Evolutionary conservation across 2,329 filamentous ascomycete genomes (phyloP).

Genomic region (Macrophomina pseudophaseolina): DNA sequence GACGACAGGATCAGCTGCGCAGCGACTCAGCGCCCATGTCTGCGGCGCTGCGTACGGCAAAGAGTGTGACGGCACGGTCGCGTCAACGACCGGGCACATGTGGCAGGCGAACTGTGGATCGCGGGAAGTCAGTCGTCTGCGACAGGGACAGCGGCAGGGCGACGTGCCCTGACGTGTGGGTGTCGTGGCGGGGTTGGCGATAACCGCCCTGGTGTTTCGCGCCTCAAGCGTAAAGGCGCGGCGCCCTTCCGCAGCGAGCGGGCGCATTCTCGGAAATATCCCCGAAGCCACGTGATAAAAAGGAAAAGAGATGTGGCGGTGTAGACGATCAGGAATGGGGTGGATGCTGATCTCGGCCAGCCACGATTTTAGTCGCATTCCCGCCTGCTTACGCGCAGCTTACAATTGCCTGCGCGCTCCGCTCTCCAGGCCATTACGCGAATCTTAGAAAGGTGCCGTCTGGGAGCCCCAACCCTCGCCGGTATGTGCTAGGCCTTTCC

Average conservation of each 20-base stretch:
- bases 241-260: neutral
- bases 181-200: neutral
- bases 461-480: neutral
- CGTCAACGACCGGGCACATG: neutral
- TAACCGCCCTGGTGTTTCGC: neutral
- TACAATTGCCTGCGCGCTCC: neutral
- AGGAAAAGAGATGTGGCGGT: neutral
- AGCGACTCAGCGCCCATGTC: slow-evolving; percentile 7
- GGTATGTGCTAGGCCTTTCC: neutral
- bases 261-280: neutral
- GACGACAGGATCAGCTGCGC: neutral
- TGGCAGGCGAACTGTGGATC: neutral
- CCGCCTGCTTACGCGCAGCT: slow-evolving; percentile 3
- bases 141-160: neutral
- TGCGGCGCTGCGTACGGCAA: neutral
- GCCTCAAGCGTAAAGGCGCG: neutral
- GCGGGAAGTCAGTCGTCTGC: no score
- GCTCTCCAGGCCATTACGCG: neutral
- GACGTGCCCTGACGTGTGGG: neutral
- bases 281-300: neutral
- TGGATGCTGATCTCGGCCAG: neutral
- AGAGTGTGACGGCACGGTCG: neutral
- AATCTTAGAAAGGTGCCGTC: neutral
- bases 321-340: neutral
- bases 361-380: neutral